phyloP scores from a whole-genome alignment of 441 rosid species.

The Croton setiger region DNA sequence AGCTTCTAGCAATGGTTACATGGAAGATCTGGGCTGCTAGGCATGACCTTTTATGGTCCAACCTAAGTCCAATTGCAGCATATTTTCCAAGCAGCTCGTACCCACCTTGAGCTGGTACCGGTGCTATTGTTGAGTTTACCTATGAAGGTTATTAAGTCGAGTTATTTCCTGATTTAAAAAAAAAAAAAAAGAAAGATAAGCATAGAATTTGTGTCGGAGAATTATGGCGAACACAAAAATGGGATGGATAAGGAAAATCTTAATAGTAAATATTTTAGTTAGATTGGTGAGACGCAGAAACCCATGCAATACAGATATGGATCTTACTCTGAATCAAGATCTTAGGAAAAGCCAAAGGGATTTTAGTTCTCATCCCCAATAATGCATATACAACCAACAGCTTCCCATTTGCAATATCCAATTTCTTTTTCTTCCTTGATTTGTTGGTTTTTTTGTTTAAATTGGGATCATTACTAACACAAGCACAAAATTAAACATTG shows the following conservation, averaged over 20 bases:
- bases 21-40: too few relatives aligned
- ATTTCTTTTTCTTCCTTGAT: neutral
- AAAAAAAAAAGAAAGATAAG: too few relatives aligned
- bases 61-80: too few relatives aligned
- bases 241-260: slow-evolving; percentile 12
- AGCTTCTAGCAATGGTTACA: too few relatives aligned
- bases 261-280: neutral
- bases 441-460: neutral
- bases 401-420: slow-evolving; percentile 2
- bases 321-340: slow-evolving; percentile 9
- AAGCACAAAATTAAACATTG: too few relatives aligned
- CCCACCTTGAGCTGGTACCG: too few relatives aligned
- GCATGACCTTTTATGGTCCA: too few relatives aligned
- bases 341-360: slow-evolving; percentile 9
- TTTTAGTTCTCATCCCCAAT: slow-evolving; percentile 3
- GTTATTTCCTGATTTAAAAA: too few relatives aligned
- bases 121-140: too few relatives aligned
- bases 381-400: slow-evolving; percentile 12
- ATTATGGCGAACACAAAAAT: slow-evolving; percentile 19
- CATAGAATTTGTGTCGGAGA: slow-evolving; percentile 34
- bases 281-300: slow-evolving; percentile 14
- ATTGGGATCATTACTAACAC: too few relatives aligned
- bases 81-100: too few relatives aligned
- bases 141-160: too few relatives aligned
- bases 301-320: slow-evolving; percentile 27